Evolutionary conservation across 805 yeast genomes (phyloP).

Genomic region (Wickerhamiella occidentalis): DNA sequence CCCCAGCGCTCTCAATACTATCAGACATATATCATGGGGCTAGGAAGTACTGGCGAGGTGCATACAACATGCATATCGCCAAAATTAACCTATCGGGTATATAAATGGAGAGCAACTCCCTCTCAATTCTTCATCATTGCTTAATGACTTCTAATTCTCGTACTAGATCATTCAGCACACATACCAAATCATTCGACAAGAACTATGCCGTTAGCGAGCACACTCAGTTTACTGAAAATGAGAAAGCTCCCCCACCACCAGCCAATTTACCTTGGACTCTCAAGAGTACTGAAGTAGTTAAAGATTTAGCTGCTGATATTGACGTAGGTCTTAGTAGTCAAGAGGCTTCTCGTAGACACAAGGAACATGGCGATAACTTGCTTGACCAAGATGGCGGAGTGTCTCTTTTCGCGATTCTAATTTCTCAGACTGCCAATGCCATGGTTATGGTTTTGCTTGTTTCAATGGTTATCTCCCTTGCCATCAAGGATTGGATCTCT

Average conservation of each 20-base stretch:
- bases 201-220: slow-evolving; percentile 3
- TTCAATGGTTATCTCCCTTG: slow-evolving; percentile 58
- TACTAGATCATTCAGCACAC: not conserved
- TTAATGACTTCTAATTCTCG: not conserved
- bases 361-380: slow-evolving; percentile 43
- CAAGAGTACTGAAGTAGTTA: slow-evolving; percentile 30
- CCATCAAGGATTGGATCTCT: slow-evolving; percentile 65
- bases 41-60: slow-evolving; percentile 4
- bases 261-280: slow-evolving; percentile 20
- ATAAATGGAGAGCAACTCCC: not conserved
- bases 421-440: slow-evolving; percentile 63
- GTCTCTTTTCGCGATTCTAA: slow-evolving; percentile 41
- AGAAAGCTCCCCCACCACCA: slow-evolving; percentile 4
- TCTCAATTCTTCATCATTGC: not conserved
- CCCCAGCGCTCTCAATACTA: too few relatives aligned
- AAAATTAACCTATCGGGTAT: not conserved
- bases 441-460: slow-evolving; percentile 64
- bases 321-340: slow-evolving; percentile 37
- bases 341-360: slow-evolving; percentile 26
- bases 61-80: not conserved
- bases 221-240: slow-evolving; percentile 3
- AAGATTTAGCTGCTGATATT: slow-evolving; percentile 32
- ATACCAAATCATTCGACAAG: not conserved
- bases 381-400: slow-evolving; percentile 50
- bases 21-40: too few relatives aligned